Evolutionary conservation across 2,329 filamentous ascomycete genomes (phyloP).

Genomic region (Ampelomyces quisqualis): DNA sequence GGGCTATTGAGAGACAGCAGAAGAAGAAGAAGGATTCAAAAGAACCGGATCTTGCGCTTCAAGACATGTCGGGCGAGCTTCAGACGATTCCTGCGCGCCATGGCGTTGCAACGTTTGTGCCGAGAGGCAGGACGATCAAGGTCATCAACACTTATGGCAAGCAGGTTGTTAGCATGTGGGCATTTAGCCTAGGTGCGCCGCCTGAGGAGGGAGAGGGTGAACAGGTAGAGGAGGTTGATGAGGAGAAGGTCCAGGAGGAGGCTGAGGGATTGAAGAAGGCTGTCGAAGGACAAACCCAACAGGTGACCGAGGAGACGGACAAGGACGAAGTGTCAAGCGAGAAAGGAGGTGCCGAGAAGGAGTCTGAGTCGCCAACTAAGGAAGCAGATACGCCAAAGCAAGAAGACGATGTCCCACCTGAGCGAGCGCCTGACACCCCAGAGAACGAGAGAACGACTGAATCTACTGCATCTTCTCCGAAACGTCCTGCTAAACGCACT

Average conservation of each 20-base stretch:
- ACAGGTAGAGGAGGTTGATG: constrained; percentile 22
- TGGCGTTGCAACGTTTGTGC: constrained; percentile 54
- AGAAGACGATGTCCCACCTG: constrained; percentile 23
- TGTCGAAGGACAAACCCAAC: constrained; percentile 13
- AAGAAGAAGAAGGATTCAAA: constrained; percentile 24
- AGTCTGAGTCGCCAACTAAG: neutral
- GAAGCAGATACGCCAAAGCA: neutral
- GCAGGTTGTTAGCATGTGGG: constrained; percentile 54
- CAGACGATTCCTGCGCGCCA: constrained; percentile 53
- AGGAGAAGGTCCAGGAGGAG: constrained; percentile 30
- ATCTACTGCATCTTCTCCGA: constrained; percentile 9
- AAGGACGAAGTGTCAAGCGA: constrained; percentile 2
- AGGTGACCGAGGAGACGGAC: constrained; percentile 4
- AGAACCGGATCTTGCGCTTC: constrained; percentile 14
- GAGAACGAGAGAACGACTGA: constrained; percentile 23
- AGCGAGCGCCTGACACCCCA: constrained; percentile 33
- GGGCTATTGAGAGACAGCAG: constrained; percentile 38
- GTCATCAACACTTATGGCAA: constrained; percentile 54
- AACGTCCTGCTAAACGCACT: constrained; percentile 32
- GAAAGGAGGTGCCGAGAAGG: neutral
- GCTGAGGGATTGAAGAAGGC: constrained; percentile 25
- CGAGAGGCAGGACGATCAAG: constrained; percentile 51
- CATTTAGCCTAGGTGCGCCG: constrained; percentile 50
- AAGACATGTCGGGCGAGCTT: constrained; percentile 44
- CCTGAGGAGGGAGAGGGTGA: constrained; percentile 41